These are phyloP conservation scores for Protostelium mycophagum DNA, from an alignment of 78 protist species.

Conservation along the genomic window DNA sequence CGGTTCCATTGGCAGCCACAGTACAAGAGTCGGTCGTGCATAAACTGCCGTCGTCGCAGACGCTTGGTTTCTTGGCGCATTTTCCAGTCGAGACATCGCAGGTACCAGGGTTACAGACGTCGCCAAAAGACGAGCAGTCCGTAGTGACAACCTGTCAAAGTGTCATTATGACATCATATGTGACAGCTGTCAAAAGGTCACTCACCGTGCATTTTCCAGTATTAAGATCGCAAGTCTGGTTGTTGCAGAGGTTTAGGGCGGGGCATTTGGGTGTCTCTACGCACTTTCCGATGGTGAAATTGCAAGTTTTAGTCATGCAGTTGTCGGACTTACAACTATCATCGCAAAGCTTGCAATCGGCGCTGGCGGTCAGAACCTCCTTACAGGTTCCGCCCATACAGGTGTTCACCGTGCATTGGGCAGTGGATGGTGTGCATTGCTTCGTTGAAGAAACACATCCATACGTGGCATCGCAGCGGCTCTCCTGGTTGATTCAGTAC, in stretches of 20 bases:
- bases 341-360: background rate
- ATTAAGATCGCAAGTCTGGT: background rate
- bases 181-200: no score
- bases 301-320: background rate
- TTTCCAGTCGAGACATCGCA: background rate
- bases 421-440: background rate
- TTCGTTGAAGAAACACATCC: background rate
- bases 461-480: background rate
- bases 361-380: background rate
- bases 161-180: background rate
- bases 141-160: background rate
- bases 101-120: background rate
- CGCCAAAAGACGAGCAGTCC: no score
- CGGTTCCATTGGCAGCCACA: background rate
- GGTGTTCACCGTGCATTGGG: background rate
- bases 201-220: background rate
- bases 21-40: slow-evolving; percentile 38
- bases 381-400: background rate
- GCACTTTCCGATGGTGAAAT: background rate
- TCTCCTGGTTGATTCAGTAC: no score
- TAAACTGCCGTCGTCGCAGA: slow-evolving; percentile 26
- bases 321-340: background rate
- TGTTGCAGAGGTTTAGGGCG: background rate
- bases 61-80: background rate
- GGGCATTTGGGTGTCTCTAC: background rate